Evolutionary conservation across 495 filamentous ascomycete genomes (phyloP).

Genomic region (Thermothielavioides terrestris): DNA sequence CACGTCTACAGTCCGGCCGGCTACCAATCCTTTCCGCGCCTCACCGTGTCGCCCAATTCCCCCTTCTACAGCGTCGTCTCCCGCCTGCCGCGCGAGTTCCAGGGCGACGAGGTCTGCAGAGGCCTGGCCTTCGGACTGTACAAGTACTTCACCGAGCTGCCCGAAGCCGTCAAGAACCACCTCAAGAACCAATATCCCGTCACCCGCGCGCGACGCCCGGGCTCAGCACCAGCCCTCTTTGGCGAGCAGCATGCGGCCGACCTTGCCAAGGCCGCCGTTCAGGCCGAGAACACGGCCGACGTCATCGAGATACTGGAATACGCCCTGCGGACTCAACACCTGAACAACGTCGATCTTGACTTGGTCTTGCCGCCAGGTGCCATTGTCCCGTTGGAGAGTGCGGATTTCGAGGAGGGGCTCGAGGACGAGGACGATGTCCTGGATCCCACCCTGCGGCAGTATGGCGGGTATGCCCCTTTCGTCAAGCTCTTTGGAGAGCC

Average conservation of each 20-base stretch:
- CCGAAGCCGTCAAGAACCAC: conserved; percentile 61
- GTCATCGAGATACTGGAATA: conserved; percentile 60
- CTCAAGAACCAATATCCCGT: conserved; percentile 41
- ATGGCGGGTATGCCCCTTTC: conserved; percentile 63
- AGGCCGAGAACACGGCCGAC: conserved; percentile 63
- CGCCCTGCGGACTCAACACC: conserved; percentile 65
- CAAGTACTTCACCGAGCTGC: conserved; percentile 87
- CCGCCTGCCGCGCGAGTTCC: conserved; percentile 84
- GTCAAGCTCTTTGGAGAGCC: conserved; percentile 71
- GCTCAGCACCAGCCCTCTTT: conserved; percentile 62
- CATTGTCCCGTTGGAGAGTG: conserved; percentile 50
- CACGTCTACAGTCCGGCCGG: conserved; percentile 86
- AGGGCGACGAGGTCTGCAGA: conserved; percentile 83
- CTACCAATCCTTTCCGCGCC: conserved; percentile 75
- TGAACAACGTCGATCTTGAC: conserved; percentile 82
- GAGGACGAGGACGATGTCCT: conserved; percentile 53
- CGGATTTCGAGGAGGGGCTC: conserved; percentile 43
- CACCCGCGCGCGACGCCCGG: conserved; percentile 41
- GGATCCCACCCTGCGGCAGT: conserved; percentile 54
- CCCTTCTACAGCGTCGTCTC: conserved; percentile 88
- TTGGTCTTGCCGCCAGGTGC: conserved; percentile 70
- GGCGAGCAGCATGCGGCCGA: conserved; percentile 89
- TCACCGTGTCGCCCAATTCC: conserved; percentile 88
- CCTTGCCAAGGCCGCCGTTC: conserved; percentile 71
- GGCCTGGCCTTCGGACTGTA: conserved; percentile 83